Base-by-base conservation (phyloP, 2,329 filamentous ascomycete species). In the Fusarium haematococcum region DNA sequence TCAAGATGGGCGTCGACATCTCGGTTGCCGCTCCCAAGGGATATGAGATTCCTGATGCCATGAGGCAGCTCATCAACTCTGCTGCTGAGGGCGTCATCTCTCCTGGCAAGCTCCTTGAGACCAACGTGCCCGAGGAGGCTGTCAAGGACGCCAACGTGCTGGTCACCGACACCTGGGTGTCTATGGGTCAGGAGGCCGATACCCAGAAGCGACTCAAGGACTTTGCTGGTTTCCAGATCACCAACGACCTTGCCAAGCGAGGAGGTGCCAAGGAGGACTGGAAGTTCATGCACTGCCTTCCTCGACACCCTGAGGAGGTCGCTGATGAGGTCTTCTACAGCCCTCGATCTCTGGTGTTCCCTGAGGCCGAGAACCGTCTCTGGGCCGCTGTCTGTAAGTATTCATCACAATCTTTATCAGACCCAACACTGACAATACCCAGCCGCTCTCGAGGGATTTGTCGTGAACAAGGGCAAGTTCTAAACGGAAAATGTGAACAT, bases 201-300 rank as follows among this genome's bases (percentile, higher is more conserved):
- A 88, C 91, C 43, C 88, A 91, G 76, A 93, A 93, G 86, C 88
- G 94, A 60, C 82, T 98, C 69, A 90, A 92, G 80, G 95, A 91
- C 3, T 99, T 99, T 82, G 89, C 89, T 33, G 95, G 96, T 16
- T 99, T 95, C 84, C 96, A 98, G 82, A 93, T 99, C 79, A 98
- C 96, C 4, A 90, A 92, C 57, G 94, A 97, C 50, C 87, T 99
- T 76, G 96, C 95, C 2, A 90, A 92, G 83, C 89, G 92, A 59
- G 95, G 95, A 50, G 95, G 95, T 23, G 97, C 97, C 48, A 97
- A 97, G 82, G 88, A 93, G 16, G 89, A 90, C 73, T 99, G 97
- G 97, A 95, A 94, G 84, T 99, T 99, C 83, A 98, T 99, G 97
- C 97, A 99, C 86, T 99, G 97, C 82, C 85, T 99, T 68, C 97